Base-by-base conservation (phyloP, 768 basidiomycete genomes). In the Thelephora ganbajun region DNA sequence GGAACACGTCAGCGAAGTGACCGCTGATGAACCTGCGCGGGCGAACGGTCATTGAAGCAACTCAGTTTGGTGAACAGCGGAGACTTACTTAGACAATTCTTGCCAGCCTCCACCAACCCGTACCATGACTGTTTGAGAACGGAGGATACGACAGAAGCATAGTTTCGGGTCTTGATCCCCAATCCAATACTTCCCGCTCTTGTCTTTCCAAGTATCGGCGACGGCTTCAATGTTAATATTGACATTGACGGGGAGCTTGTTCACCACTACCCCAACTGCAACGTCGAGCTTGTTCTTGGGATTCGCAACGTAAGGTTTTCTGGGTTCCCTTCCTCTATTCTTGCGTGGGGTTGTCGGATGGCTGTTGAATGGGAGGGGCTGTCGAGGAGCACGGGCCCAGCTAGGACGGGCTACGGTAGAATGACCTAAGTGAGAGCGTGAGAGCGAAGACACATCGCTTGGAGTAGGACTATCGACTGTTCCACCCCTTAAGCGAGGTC, bases 141-240 rank as follows among this genome's bases (percentile, higher is more conserved):
- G 79, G 22, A 94, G 66, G 42, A 94, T 94, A 22, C 92, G 76
- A 61, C 90, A 91, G 62, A 91, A 94, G 62, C 89, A 93, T 30
- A 94, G 68, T 61, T 80, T 90, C 5, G 89, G 78, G 45, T 93
- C 88, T 54, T 88, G 79, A 54, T 89, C 82, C 12, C 93, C 93
- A 54, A 94, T 96, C 91, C 89, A 94, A 58, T 93, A 92, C 58
- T 92, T 91, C 16, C 91, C 91, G 51, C 89, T 91, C 63, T 87
- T 80, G 59, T 93, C 91, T 60, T 80, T 80, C 90, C 90, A 94
- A 6, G 80, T 83, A 45, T 88, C 85, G 5, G 77, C 74, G 5
- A 86, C 82, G 12, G 84, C 78, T 62, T 87, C 80, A 30, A 91
- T 68, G 50, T 82, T 87, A 63, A 90, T 88, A 48, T 81, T 78